These are phyloP conservation scores for Hericium alpestre DNA, from an alignment of 768 basidiomycete species.

Conservation along the genomic window DNA sequence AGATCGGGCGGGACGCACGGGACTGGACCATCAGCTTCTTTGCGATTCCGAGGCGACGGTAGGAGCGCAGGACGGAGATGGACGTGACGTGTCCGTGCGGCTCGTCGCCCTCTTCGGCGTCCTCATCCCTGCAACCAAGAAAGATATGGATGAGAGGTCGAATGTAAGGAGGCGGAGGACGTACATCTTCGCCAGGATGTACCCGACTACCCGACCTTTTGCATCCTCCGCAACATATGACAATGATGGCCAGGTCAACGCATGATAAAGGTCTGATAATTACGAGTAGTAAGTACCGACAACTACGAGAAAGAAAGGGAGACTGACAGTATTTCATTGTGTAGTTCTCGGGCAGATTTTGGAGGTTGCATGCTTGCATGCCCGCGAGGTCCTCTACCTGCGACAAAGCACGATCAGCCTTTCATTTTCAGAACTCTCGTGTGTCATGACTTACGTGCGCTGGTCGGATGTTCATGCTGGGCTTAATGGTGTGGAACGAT, in stretches of 20 bases:
- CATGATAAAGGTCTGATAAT: constrained; percentile 71
- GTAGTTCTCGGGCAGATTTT: constrained; percentile 91
- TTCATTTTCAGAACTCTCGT: not conserved
- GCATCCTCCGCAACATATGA: constrained; percentile 89
- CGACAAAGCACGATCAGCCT: not conserved
- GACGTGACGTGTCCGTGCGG: constrained; percentile 92
- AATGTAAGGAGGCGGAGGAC: constrained; percentile 14
- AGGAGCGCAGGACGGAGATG: constrained; percentile 85
- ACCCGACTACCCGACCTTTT: constrained; percentile 84
- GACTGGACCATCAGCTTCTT: constrained; percentile 91
- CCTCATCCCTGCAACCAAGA: constrained; percentile 47
- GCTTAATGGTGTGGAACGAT: no score
- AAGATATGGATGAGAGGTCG: not conserved
- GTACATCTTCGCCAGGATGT: constrained; percentile 93
- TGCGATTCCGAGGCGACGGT: constrained; percentile 84
- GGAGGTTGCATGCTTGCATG: constrained; percentile 90
- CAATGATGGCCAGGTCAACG: constrained; percentile 85
- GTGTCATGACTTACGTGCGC: not conserved
- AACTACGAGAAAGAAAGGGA: not conserved
- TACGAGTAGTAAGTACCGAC: no score
- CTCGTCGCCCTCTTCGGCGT: constrained; percentile 44
- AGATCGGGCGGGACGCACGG: constrained; percentile 42
- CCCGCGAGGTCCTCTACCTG: constrained; percentile 81
- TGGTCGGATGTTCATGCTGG: not conserved
- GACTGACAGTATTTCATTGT: constrained; percentile 66